Base-by-base conservation (phyloP, 352 stramenopile species). In the Pythium pyrilobum region DNA sequence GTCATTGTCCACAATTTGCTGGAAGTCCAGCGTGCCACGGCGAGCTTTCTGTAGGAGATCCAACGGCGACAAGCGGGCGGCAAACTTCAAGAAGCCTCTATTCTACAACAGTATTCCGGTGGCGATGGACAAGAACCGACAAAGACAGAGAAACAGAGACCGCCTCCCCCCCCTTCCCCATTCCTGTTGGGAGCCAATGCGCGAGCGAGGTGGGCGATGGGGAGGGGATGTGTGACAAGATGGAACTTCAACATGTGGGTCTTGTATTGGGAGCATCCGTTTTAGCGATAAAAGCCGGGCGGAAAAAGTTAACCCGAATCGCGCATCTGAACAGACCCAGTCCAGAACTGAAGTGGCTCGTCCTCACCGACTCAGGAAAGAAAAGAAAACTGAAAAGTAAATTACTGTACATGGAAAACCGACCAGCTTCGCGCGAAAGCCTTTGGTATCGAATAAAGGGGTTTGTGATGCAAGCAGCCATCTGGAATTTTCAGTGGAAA, bases 1-100 rank as follows among this genome's bases (percentile, higher is more conserved):
- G 82, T 92, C 32, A 84, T 96, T 12, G 68, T 91, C 9, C 84
- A 95, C 59, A 94, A 96, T 27, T 66, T 96, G 31, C 74, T 95
- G 13, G 86, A 96, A 63, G 67, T 96, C 2, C 83, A 96, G 64
- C 78, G 77, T 21, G 69, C 66, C 21, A 90, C 81, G 6, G 71
- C 79, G 3, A 61, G 67, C 20, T 95, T 95, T 54, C 46, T 95
- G 23, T 94, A 81, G 58, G 13, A 8, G 5, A 23, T 2, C 3
- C 21, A 10, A 16, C 24, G 34, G 20, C 4, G 12, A 27, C 11
- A 54, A 54, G 46, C 44, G 44, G 33, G 18, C 41, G n/a, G 29
- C 27, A 29, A 39, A 21, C n/a, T n/a, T n/a, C n/a, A n/a, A n/a
- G n/a, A n/a, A n/a, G n/a, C n/a, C n/a, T n/a, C n/a, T n/a, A n/a